phyloP scores from a whole-genome alignment of 2,329 filamentous ascomycete species.

The Clarireedia sp. region DNA sequence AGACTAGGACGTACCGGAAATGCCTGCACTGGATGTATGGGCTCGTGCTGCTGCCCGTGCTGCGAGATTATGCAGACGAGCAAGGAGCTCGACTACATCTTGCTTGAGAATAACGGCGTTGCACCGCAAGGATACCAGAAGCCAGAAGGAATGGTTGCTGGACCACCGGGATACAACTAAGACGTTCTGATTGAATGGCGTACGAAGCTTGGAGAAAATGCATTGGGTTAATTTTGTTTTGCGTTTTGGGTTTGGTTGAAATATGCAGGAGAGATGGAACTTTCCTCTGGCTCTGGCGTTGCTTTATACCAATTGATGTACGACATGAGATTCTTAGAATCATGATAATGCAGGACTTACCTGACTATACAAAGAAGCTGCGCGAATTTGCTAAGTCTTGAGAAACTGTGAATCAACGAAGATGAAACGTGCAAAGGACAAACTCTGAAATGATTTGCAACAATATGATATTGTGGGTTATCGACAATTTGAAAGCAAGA shows the following conservation, averaged over 20 bases:
- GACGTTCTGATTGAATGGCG: neutral
- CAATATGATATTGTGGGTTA: no score
- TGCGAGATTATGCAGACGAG: conserved; percentile 12
- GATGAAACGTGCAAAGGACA: neutral
- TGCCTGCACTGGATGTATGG: neutral
- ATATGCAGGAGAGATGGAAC: no score
- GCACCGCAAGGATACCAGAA: neutral
- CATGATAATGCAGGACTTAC: neutral
- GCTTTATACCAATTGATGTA: neutral
- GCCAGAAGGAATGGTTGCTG: neutral
- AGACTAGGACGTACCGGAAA: conserved; percentile 1
- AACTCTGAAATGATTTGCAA: no score
- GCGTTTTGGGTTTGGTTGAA: neutral
- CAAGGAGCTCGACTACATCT: conserved; percentile 9
- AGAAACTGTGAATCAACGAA: neutral
- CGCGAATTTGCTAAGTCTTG: neutral
- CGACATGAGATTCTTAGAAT: neutral
- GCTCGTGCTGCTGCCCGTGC: conserved; percentile 4
- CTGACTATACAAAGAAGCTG: neutral
- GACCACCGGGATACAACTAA: neutral
- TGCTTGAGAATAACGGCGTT: neutral
- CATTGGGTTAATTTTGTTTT: neutral
- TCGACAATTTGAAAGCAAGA: no score
- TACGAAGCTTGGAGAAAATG: neutral
- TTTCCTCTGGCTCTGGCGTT: neutral